These are phyloP conservation scores for Madurella mycetomatis DNA, from an alignment of 2,329 filamentous ascomycete genomes.

Conservation along the genomic window DNA sequence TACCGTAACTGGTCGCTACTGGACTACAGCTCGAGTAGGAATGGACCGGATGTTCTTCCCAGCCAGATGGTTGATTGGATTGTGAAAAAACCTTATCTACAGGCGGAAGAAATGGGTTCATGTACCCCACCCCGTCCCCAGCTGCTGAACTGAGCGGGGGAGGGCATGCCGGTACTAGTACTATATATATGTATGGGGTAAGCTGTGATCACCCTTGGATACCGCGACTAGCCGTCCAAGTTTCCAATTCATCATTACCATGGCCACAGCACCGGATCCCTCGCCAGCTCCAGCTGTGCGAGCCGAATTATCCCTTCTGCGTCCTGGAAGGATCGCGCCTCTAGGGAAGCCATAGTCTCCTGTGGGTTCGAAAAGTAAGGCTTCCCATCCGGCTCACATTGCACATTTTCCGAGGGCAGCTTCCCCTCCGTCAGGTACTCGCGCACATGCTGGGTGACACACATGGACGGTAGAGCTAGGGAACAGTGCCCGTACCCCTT, in stretches of 20 bases:
- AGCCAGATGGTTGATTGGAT: too few relatives aligned
- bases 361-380: constrained; percentile 35
- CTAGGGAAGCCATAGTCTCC: constrained; percentile 7
- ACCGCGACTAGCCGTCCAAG: neutral
- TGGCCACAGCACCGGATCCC: constrained; percentile 8
- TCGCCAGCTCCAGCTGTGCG: constrained; percentile 18
- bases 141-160: too few relatives aligned
- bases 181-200: too few relatives aligned
- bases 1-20: too few relatives aligned
- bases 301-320: constrained; percentile 15
- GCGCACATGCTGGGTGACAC: constrained; percentile 34
- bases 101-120: too few relatives aligned
- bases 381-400: constrained; percentile 35
- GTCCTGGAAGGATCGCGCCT: neutral
- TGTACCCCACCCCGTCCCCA: too few relatives aligned
- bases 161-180: too few relatives aligned
- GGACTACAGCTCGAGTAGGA: too few relatives aligned
- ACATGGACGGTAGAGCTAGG: constrained; percentile 35
- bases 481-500: constrained; percentile 42
- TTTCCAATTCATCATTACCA: neutral
- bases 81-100: too few relatives aligned
- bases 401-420: constrained; percentile 33
- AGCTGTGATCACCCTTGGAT: neutral
- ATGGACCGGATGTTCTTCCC: too few relatives aligned
- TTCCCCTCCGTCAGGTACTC: constrained; percentile 36